Evolutionary conservation across 2,329 filamentous ascomycete species (phyloP).

Genomic region (Penicillium rolfsii): DNA sequence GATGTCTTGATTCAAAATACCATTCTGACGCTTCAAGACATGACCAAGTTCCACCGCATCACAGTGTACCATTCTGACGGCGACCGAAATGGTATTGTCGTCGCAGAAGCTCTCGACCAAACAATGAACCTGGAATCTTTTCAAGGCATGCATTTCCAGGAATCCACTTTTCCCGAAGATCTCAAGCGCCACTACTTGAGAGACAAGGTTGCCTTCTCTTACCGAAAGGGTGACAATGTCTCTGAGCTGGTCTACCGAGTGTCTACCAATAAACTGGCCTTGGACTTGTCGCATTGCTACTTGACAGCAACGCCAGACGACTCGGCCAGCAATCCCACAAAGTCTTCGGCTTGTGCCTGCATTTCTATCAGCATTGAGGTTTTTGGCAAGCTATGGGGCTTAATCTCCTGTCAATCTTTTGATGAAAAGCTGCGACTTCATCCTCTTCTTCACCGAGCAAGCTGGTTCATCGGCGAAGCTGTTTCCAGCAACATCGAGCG

Average conservation of each 20-base stretch:
- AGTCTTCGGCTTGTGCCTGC: slow-evolving; percentile 60
- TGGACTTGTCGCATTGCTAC: slow-evolving; percentile 82
- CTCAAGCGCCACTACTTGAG: slow-evolving; percentile 80
- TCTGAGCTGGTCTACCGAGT: slow-evolving; percentile 78
- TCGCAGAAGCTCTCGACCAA: slow-evolving; percentile 80
- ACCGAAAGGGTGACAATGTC: slow-evolving; percentile 75
- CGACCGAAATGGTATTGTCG: slow-evolving; percentile 79
- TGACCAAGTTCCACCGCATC: slow-evolving; percentile 84
- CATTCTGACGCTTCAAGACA: slow-evolving; percentile 78
- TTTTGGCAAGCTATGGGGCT: slow-evolving; percentile 81
- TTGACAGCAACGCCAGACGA: slow-evolving; percentile 86
- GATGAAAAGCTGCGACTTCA: slow-evolving; percentile 79
- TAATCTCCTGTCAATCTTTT: slow-evolving; percentile 83
- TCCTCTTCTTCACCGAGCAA: slow-evolving; percentile 87
- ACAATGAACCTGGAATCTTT: slow-evolving; percentile 75
- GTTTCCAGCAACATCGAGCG: slow-evolving; percentile 84
- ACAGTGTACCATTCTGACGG: slow-evolving; percentile 91
- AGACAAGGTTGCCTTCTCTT: slow-evolving; percentile 82
- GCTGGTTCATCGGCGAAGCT: slow-evolving; percentile 79
- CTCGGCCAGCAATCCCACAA: slow-evolving; percentile 73
- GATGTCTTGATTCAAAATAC: slow-evolving; percentile 76
- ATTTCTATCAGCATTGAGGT: slow-evolving; percentile 92
- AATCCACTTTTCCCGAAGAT: slow-evolving; percentile 82
- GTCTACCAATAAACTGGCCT: slow-evolving; percentile 68
- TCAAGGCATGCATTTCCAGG: slow-evolving; percentile 81